These are phyloP conservation scores for Dothistroma septosporum DNA, from an alignment of 2,329 filamentous ascomycete species.

Conservation along the genomic window DNA sequence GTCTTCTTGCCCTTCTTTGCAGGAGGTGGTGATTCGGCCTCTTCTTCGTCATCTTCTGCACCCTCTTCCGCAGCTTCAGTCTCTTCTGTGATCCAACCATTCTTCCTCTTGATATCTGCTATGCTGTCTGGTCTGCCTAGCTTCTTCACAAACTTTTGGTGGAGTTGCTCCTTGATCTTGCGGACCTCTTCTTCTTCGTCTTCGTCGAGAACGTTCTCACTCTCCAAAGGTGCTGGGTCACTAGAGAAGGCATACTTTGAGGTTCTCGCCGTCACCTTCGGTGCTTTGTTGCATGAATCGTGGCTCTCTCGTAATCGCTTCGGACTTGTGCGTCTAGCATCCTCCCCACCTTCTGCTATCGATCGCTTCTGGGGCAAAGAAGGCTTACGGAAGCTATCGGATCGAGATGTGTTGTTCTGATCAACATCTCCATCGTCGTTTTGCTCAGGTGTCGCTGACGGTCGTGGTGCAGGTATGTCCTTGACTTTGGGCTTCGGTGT, in stretches of 20 bases:
- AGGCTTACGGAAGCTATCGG: slow-evolving; percentile 1
- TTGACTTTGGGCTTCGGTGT: slow-evolving; percentile 21
- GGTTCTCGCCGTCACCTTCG: slow-evolving; percentile 47
- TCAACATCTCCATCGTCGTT: slow-evolving; percentile 22
- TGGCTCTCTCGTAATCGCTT: slow-evolving; percentile 15
- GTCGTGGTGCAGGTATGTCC: slow-evolving; percentile 3
- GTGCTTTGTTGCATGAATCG: slow-evolving; percentile 27
- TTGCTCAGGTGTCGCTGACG: neutral
- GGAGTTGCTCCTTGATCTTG: slow-evolving; percentile 65
- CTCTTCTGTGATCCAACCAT: slow-evolving; percentile 53
- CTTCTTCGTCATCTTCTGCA: slow-evolving; percentile 55
- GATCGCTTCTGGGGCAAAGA: slow-evolving; percentile 18
- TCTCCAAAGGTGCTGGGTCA: slow-evolving; percentile 39
- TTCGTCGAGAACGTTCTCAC: slow-evolving; percentile 38
- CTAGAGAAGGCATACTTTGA: slow-evolving; percentile 58
- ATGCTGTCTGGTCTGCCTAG: slow-evolving; percentile 82
- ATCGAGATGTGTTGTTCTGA: slow-evolving; percentile 33
- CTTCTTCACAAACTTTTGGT: slow-evolving; percentile 83
- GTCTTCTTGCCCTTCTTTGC: slow-evolving; percentile 50
- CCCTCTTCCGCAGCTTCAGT: slow-evolving; percentile 49
- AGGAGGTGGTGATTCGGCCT: slow-evolving; percentile 46
- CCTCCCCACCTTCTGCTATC: slow-evolving; percentile 16
- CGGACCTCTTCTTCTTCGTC: slow-evolving; percentile 50
- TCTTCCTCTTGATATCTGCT: slow-evolving; percentile 59
- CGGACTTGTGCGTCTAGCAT: slow-evolving; percentile 13